Conservation (phyloP, 2,329 filamentous ascomycete genomes). For the Pyrenochaeta sp. region DNA sequence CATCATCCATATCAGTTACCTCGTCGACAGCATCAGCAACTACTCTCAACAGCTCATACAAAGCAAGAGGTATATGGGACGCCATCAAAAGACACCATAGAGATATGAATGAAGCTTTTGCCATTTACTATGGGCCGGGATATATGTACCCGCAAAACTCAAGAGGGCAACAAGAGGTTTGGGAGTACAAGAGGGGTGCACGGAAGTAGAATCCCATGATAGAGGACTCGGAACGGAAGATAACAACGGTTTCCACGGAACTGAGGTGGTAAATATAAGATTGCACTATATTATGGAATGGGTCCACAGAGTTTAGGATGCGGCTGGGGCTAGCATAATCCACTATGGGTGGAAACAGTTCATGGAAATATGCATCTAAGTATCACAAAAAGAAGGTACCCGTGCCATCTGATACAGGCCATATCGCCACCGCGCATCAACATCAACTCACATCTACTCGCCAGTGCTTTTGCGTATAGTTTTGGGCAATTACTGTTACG, state of each 20-base stretch:
- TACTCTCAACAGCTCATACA: constrained; percentile 7
- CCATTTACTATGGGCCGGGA: constrained; percentile 28
- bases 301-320: no score
- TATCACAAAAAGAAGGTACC: no score
- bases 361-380: no score
- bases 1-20: constrained; percentile 7
- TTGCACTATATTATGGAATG: no score
- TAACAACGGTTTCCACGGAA: background rate
- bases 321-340: no score
- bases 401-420: no score
- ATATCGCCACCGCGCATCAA: no score
- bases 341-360: no score
- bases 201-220: background rate
- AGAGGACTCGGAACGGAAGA: background rate
- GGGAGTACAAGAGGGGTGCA: constrained; percentile 25
- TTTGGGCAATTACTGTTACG: no score
- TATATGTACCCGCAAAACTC: background rate
- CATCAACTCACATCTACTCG: no score
- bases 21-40: constrained; percentile 6
- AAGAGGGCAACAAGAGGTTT: constrained; percentile 13
- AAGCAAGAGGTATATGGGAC: constrained; percentile 16
- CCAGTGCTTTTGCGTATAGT: no score
- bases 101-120: constrained; percentile 29
- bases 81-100: constrained; percentile 31
- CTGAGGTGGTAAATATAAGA: background rate